These are phyloP conservation scores for Diaporthe helianthi DNA, from an alignment of 2,329 filamentous ascomycete species.

Conservation along the genomic window DNA sequence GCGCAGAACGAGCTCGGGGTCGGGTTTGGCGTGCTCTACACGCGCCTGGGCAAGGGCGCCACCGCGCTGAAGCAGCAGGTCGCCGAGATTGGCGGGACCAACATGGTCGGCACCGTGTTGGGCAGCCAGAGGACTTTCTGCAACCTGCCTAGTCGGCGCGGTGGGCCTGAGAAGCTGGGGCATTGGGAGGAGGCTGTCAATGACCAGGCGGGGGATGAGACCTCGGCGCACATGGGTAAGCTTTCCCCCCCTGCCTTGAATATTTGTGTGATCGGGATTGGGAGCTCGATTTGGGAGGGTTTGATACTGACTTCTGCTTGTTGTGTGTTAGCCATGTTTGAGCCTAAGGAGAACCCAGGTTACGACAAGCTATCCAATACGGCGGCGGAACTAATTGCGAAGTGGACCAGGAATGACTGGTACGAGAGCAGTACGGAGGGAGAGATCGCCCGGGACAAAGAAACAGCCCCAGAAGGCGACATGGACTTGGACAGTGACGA, in stretches of 20 bases:
- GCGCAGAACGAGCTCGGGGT: slow-evolving; percentile 71
- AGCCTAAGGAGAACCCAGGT: slow-evolving; percentile 72
- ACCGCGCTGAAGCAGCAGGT: slow-evolving; percentile 51
- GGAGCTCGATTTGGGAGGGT: background rate
- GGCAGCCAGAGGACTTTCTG: slow-evolving; percentile 86
- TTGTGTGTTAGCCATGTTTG: slow-evolving; percentile 70
- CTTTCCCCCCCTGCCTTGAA: background rate
- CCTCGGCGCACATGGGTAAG: slow-evolving; percentile 77
- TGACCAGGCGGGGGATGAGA: slow-evolving; percentile 79
- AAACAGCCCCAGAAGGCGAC: background rate
- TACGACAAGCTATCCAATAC: slow-evolving; percentile 72
- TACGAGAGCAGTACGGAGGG: slow-evolving; percentile 62
- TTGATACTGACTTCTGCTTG: background rate
- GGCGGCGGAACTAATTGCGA: slow-evolving; percentile 68
- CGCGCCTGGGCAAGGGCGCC: slow-evolving; percentile 76
- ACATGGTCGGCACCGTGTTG: slow-evolving; percentile 66
- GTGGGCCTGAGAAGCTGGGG: slow-evolving; percentile 45
- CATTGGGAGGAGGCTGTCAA: slow-evolving; percentile 78
- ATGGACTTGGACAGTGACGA: background rate
- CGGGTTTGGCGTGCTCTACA: slow-evolving; percentile 88
- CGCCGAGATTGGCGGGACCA: slow-evolving; percentile 60
- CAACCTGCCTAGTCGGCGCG: slow-evolving; percentile 69
- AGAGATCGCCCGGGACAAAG: slow-evolving; percentile 23
- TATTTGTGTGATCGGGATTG: background rate
- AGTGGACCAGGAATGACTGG: slow-evolving; percentile 72